These are phyloP conservation scores for Anisogramma anomala DNA, from an alignment of 2,329 filamentous ascomycete genomes.

Conservation along the genomic window DNA sequence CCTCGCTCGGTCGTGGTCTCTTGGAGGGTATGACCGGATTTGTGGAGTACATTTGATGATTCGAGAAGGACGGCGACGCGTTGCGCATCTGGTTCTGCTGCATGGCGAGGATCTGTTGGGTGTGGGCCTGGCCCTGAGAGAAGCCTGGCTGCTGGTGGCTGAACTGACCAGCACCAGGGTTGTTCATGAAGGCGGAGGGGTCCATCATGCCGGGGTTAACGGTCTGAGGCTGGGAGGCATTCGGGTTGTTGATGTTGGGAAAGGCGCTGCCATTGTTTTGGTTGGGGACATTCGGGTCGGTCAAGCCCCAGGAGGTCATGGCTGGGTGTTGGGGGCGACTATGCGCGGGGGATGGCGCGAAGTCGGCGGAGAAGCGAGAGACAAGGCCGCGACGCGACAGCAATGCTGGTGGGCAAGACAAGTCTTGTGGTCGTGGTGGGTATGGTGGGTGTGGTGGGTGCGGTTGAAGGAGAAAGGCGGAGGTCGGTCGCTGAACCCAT, in stretches of 20 bases:
- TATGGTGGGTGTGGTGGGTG: not conserved
- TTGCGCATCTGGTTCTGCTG: conserved; percentile 79
- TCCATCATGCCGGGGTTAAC: conserved; percentile 50
- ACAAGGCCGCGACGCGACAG: conserved; percentile 3
- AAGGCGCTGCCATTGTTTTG: conserved; percentile 62
- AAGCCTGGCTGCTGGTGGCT: conserved; percentile 48
- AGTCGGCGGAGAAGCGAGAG: conserved; percentile 6
- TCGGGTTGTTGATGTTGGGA: conserved; percentile 52
- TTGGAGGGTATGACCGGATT: conserved; percentile 85
- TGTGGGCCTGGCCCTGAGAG: conserved; percentile 34
- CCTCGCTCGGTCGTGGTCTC: conserved; percentile 67
- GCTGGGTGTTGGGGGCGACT: conserved; percentile 30
- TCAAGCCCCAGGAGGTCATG: conserved; percentile 60
- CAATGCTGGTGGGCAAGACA: conserved; percentile 16
- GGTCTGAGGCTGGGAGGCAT: conserved; percentile 25
- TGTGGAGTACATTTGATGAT: conserved; percentile 70
- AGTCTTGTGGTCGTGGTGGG: not conserved
- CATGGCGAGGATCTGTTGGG: conserved; percentile 51
- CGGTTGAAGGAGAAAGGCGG: conserved; percentile 1
- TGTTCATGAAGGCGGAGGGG: conserved; percentile 51
- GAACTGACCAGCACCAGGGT: conserved; percentile 40
- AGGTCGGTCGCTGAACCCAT: conserved; percentile 30
- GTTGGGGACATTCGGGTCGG: conserved; percentile 55
- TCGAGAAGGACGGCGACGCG: conserved; percentile 66
- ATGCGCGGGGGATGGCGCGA: conserved; percentile 7